Evolutionary conservation across 345 rosid species (phyloP).

Genomic region (Salix purpurea): DNA sequence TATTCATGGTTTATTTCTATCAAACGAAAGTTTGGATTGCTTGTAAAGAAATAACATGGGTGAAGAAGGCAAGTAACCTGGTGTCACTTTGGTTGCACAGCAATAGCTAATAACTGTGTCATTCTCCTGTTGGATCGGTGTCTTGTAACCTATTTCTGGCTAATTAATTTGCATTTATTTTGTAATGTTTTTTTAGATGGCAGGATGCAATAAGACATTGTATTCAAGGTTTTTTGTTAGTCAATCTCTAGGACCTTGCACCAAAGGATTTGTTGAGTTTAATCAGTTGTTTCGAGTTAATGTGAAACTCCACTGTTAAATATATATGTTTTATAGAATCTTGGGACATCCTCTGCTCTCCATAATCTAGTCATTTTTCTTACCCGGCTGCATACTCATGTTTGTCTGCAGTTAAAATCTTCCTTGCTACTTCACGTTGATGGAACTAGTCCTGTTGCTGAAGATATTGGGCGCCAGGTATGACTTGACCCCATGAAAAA

Average conservation of each 20-base stretch:
- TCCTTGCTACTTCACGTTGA: slow-evolving; percentile 88
- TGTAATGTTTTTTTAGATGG: not conserved
- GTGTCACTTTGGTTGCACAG: no score
- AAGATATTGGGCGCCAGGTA: slow-evolving; percentile 99
- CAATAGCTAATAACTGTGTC: no score
- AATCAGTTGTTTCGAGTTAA: not conserved
- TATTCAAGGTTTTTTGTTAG: not conserved
- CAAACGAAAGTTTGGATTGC: not conserved
- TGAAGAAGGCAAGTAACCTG: no score
- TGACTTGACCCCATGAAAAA: not conserved
- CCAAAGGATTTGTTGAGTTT: not conserved
- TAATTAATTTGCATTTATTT: not conserved
- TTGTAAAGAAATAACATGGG: not conserved
- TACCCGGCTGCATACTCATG: not conserved
- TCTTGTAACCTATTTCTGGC: no score
- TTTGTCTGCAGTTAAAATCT: slow-evolving; percentile 72
- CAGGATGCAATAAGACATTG: not conserved
- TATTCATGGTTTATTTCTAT: no score
- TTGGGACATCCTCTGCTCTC: not conserved
- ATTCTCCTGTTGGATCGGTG: no score
- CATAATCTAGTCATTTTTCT: not conserved
- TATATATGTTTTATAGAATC: not conserved
- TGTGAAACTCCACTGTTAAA: not conserved
- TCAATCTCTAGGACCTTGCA: not conserved
- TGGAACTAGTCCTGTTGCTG: slow-evolving; percentile 93